Evolutionary conservation across 768 basidiomycete genomes (phyloP), one percentile per base, ranked within the genome.

Genomic region (Chlorophyllum brunneum): DNA sequence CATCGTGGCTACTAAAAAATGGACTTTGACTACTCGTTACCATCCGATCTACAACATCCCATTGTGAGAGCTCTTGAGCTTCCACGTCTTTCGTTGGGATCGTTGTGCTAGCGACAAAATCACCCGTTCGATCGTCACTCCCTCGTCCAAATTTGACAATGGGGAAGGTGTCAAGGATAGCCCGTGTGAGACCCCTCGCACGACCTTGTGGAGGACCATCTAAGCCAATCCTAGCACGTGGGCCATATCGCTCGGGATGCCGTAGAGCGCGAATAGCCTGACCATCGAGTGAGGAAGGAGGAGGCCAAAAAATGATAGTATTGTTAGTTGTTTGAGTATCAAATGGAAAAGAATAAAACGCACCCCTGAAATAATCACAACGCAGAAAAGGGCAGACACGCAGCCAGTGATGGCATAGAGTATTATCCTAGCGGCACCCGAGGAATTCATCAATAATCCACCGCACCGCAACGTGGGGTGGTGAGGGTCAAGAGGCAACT

Each of bases 81-180:
- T 70, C 67, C 5, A 62, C 39, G 24, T 68, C 67, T 52, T 69
- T 69, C 13, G 46, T 51, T 2, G 33, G 34, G 5, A 36, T 45
- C 18, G 30, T 37, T 29, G 33, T 33, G 27, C 10, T 27, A 24
- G 16, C 5, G 33, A 7, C 33, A 5, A 42, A 24, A 39, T 33
- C 34, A 29, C 7, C 43, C 44, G 44, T 36, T 15, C 29, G 37
- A 39, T 40, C n/a, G 20, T 5, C 11, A 16, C 13, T 30, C 26
- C 43, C 36, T 29, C 54, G 60, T 22, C 83, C 82, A 60, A 94
- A 98, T 65, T 93, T 92, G 69, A 95, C 85, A 56, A 97, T 71
- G 3, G 95, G 94, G 71, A 98, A 98, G 2, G 94, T 97, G 59
- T 98, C 95, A 49, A 98, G 74, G 52, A 98, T 94, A 16, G 95